Evolutionary conservation across 805 yeast species (phyloP), one percentile per base, ranked within the genome.

Genomic region (Lipomyces chichibuensis): DNA sequence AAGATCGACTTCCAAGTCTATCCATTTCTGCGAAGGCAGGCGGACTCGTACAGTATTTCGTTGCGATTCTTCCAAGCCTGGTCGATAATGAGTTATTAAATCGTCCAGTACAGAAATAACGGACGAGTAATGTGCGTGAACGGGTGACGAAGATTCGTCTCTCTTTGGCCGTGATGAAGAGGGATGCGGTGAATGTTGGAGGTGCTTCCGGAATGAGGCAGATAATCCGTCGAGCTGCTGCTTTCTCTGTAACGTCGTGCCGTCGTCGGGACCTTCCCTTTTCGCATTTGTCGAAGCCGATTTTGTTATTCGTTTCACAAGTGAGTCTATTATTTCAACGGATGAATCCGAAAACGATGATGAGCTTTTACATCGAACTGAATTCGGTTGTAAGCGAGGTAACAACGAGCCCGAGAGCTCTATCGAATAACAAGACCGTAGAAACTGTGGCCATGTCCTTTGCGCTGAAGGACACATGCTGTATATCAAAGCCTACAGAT

Each of bases 1-100:
- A 29, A 59, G 14, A 3, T 62, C 62, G 17, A 52, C 39, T 13
- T n/a, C 55, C 56, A 57, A 3, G 14, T 17, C 14, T 20, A 35
- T 32, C 66, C 66, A 59, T 43, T 63, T 59, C 37, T 63, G 59
- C 14, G 43, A 29, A 13, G 66, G 63, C n/a, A 57, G 58, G 9
- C 35, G 57, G 27, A 39, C 43, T 9, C 20, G 20, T 2, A 27
- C 20, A 7, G 60, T 17, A 39, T 20, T 29, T 14, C 59, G 39
- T 3, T 23, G 55, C 25, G 37, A 39, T 23, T 37, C 37, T 13
- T 23, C 60, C 60, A 57, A n/a, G 5, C 60, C 60, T 20, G 60
- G 60, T 6, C 54, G 25, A 20, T 56, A 35, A 37, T 23, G 23
- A 7, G 29, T 17, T 20, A 59, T 43, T 7, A 59, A 25, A n/a